Conservation (phyloP, 2,329 filamentous ascomycete species). For the Diaporthe longicolla region DNA sequence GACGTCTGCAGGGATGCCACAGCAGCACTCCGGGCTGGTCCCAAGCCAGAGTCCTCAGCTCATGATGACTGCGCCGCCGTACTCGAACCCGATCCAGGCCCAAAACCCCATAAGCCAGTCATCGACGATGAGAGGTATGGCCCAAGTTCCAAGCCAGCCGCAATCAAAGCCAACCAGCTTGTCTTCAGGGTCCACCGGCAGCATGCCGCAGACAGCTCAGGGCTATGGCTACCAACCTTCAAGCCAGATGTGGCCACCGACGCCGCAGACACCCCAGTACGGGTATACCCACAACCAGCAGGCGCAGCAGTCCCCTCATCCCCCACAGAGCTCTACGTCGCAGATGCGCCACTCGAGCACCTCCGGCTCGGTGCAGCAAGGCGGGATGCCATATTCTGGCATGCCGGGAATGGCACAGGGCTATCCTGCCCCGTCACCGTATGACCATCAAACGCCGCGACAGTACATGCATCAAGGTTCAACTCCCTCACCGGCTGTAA, state of each 20-base stretch:
- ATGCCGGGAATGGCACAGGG: slow-evolving; percentile 74
- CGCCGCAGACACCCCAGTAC: slow-evolving; percentile 74
- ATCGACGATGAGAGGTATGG: slow-evolving; percentile 76
- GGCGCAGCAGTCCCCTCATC: slow-evolving; percentile 63
- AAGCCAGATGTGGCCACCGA: slow-evolving; percentile 76
- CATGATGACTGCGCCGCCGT: slow-evolving; percentile 76
- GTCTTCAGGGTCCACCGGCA: slow-evolving; percentile 66
- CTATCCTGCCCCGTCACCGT: slow-evolving; percentile 70
- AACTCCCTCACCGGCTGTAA: slow-evolving; percentile 63
- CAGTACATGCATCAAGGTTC: slow-evolving; percentile 78
- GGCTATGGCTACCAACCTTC: slow-evolving; percentile 75
- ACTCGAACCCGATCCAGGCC: slow-evolving; percentile 79
- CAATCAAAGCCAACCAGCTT: slow-evolving; percentile 76
- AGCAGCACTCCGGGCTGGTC: slow-evolving; percentile 68
- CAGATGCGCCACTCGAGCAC: slow-evolving; percentile 71
- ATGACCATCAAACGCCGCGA: slow-evolving; percentile 73
- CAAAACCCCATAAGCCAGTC: slow-evolving; percentile 81
- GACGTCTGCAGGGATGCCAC: slow-evolving; percentile 63
- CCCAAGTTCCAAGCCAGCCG: slow-evolving; percentile 73
- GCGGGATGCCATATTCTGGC: slow-evolving; percentile 71
- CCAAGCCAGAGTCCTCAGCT: slow-evolving; percentile 75
- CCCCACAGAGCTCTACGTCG: slow-evolving; percentile 70
- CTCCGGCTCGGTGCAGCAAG: slow-evolving; percentile 69
- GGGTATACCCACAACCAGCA: slow-evolving; percentile 67
- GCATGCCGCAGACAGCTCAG: slow-evolving; percentile 65